These are phyloP conservation scores for Copromyces sp. DNA, from an alignment of 495 filamentous ascomycete genomes.

Conservation along the genomic window DNA sequence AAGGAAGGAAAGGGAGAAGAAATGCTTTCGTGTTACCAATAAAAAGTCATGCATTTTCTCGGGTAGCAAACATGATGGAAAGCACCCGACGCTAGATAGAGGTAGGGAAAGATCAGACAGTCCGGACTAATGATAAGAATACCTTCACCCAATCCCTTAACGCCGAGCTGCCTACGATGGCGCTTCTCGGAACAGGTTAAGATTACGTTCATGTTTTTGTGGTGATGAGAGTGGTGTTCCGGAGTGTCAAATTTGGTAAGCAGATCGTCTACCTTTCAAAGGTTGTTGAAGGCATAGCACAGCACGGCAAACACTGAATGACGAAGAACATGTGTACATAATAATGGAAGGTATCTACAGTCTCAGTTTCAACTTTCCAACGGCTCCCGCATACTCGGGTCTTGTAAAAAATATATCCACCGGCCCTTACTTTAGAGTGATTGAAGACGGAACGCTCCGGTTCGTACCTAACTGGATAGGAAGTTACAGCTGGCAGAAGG, in stretches of 20 bases:
- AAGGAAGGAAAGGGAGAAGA: neutral
- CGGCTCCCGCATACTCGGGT: no score
- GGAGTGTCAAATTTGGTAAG: neutral
- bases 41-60: neutral
- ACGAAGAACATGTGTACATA: no score
- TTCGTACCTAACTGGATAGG: no score
- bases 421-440: no score
- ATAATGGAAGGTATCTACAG: no score
- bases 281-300: no score
- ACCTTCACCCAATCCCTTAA: no score
- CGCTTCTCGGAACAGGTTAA: neutral
- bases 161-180: neutral
- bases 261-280: neutral
- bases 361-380: no score
- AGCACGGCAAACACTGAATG: no score
- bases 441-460: no score
- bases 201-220: neutral
- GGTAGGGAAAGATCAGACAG: neutral
- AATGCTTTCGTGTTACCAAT: neutral
- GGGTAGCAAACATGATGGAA: neutral
- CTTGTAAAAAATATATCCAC: no score
- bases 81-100: neutral
- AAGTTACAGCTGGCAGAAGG: no score
- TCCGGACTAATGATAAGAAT: neutral
- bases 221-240: neutral